Conservation (phyloP, 495 filamentous ascomycete genomes). For the Tuber indicum region DNA sequence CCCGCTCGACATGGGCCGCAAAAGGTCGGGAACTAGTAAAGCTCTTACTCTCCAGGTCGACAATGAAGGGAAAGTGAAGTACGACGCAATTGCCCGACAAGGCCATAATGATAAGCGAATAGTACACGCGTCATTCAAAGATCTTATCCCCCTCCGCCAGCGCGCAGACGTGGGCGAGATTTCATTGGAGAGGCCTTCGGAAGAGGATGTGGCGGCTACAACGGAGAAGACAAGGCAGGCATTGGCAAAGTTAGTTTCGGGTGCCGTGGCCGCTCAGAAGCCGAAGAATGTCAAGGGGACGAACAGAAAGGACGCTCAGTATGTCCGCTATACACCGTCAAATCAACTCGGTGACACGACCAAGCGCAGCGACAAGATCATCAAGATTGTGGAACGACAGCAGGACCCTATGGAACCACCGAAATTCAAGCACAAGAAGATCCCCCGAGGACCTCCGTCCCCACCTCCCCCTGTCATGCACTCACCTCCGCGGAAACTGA, state of each 20-base stretch:
- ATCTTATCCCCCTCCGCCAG: conserved; percentile 89
- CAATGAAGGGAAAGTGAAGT: conserved; percentile 85
- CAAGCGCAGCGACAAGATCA: conserved; percentile 86
- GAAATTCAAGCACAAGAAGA: conserved; percentile 98
- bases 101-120: conserved; percentile 78
- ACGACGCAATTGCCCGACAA: conserved; percentile 88
- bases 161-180: conserved; percentile 91
- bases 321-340: conserved; percentile 89
- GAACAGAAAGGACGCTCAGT: conserved; percentile 75
- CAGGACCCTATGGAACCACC: conserved; percentile 97
- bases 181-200: conserved; percentile 75
- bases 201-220: conserved; percentile 73
- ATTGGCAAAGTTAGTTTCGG: conserved; percentile 69
- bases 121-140: conserved; percentile 91
- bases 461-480: conserved; percentile 94
- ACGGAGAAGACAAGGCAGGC: conserved; percentile 85
- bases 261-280: conserved; percentile 84
- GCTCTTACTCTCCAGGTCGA: conserved; percentile 89
- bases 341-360: conserved; percentile 93
- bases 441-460: conserved; percentile 85
- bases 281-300: conserved; percentile 85
- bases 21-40: conserved; percentile 64
- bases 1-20: conserved; percentile 87
- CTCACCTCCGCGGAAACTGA: conserved; percentile 88
- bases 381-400: conserved; percentile 96